Percentiles rank a stretch among this genome's conserved stretches.
phyloP scores from a whole-genome alignment of 306 rosid species.

The Rubus parviflorus region DNA sequence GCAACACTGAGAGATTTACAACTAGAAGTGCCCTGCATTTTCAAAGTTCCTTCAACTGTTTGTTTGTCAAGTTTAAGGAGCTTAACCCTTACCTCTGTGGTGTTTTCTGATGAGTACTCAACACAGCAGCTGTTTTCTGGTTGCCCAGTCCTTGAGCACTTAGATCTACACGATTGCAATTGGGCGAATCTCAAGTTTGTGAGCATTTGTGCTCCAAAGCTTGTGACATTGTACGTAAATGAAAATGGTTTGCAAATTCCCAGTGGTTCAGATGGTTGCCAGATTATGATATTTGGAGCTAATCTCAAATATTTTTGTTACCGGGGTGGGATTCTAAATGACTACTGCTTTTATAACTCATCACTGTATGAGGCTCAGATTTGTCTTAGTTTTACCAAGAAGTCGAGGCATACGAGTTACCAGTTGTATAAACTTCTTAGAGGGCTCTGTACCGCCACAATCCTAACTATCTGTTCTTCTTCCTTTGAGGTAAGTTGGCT shows the following conservation, averaged over 20 bases:
- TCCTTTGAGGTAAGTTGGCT: not conserved
- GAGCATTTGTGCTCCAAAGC: conserved; percentile 4
- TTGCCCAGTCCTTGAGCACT: not conserved
- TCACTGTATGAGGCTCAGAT: not conserved
- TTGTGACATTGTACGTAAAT: not conserved
- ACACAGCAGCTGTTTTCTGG: not conserved
- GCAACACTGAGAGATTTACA: not conserved
- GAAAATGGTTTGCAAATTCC: not conserved
- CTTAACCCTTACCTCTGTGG: not conserved
- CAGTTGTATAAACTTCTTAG: not conserved
- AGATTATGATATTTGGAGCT: conserved; percentile 3
- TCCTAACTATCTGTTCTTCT: not conserved
- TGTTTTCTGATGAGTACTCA: conserved; percentile 6
- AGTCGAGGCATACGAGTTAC: not conserved
- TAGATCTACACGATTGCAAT: not conserved
- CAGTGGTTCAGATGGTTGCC: not conserved
- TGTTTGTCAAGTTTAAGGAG: not conserved
- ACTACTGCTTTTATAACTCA: conserved; percentile 6
- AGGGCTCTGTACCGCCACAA: not conserved
- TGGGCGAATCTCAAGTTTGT: conserved; percentile 8
- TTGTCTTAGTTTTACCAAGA: not conserved
- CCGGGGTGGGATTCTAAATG: not conserved
- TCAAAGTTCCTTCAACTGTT: not conserved
- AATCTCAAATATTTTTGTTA: not conserved
- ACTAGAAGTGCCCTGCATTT: not conserved